Percentiles rank a stretch among this genome's conserved stretches.
These are phyloP conservation scores for Cyberlindnera lachancei DNA, from an alignment of 805 yeast species.

Conservation along the genomic window DNA sequence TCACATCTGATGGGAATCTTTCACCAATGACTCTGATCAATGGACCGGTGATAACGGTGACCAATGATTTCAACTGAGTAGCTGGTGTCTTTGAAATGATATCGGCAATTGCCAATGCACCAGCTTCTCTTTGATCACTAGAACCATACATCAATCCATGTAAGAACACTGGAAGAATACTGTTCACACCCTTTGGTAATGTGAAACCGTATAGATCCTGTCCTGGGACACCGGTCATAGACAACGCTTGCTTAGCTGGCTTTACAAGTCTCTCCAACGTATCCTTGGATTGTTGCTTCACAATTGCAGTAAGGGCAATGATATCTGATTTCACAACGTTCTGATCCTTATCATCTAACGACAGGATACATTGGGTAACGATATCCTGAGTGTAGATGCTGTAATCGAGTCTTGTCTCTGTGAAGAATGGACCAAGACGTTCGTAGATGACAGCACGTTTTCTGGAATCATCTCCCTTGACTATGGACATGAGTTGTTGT, in stretches of 20 bases:
- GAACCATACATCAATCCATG: constrained; percentile 95
- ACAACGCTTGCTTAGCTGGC: constrained; percentile 73
- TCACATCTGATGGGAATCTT: constrained; percentile 82
- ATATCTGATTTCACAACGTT: constrained; percentile 59
- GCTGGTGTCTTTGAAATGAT: constrained; percentile 81
- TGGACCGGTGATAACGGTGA: constrained; percentile 94
- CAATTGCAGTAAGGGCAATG: constrained; percentile 55
- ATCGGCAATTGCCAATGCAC: constrained; percentile 87
- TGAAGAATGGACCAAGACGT: constrained; percentile 68
- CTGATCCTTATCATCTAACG: constrained; percentile 63
- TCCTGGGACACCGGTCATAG: constrained; percentile 52
- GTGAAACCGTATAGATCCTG: constrained; percentile 67
- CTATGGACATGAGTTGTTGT: constrained; percentile 69
- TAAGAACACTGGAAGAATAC: constrained; percentile 82
- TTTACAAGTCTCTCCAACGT: constrained; percentile 67
- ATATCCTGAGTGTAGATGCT: constrained; percentile 68
- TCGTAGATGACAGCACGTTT: constrained; percentile 58
- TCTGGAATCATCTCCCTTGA: constrained; percentile 65
- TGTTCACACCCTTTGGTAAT: constrained; percentile 75
- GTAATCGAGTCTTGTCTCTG: constrained; percentile 58
- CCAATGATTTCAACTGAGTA: constrained; percentile 74
- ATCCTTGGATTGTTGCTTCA: constrained; percentile 68
- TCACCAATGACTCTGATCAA: constrained; percentile 97
- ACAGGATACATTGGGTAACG: constrained; percentile 58
- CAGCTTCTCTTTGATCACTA: constrained; percentile 69